phyloP scores from a whole-genome alignment of 1,139 yeast genomes.

The Magnusiomyces ingens region DNA sequence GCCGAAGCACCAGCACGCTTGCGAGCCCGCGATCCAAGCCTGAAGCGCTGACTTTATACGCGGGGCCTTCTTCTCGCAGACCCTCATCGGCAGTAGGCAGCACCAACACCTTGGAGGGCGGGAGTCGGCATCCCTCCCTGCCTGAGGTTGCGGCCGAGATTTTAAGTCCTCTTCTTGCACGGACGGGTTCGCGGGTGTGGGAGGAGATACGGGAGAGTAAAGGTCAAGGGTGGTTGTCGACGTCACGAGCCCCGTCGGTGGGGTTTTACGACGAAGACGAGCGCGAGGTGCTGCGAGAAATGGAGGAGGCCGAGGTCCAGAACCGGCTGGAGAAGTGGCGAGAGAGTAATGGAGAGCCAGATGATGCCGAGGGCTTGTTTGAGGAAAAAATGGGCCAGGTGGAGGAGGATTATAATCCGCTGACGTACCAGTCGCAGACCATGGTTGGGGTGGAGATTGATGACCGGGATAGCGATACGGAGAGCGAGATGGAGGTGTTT shows the following conservation, averaged over 20 bases:
- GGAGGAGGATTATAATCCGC: constrained; percentile 14
- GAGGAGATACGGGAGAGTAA: constrained; percentile 26
- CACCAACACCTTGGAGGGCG: not conserved
- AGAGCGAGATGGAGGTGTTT: not conserved
- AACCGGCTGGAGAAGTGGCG: not conserved
- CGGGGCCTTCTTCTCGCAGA: not conserved
- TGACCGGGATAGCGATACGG: constrained; percentile 2
- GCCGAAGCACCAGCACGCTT: not conserved
- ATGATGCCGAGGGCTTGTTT: constrained; percentile 1
- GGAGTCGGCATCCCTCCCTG: not conserved
- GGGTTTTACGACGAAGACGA: constrained; percentile 10
- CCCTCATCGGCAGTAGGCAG: not conserved
- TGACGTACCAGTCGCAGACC: constrained; percentile 4
- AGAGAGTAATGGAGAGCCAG: not conserved
- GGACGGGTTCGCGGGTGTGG: constrained; percentile 28
- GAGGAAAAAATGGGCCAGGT: not conserved
- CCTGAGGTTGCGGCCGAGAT: not conserved
- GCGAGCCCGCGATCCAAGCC: not conserved
- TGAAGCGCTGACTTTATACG: not conserved
- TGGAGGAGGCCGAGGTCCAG: not conserved
- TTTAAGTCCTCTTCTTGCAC: constrained; percentile 18
- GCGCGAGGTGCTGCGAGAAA: not conserved
- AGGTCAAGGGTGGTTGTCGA: constrained; percentile 26
- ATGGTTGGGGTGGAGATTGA: constrained; percentile 7
- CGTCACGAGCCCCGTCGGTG: constrained; percentile 19